Conservation (phyloP, 805 yeast genomes). For the Candida broadrunensis region DNA sequence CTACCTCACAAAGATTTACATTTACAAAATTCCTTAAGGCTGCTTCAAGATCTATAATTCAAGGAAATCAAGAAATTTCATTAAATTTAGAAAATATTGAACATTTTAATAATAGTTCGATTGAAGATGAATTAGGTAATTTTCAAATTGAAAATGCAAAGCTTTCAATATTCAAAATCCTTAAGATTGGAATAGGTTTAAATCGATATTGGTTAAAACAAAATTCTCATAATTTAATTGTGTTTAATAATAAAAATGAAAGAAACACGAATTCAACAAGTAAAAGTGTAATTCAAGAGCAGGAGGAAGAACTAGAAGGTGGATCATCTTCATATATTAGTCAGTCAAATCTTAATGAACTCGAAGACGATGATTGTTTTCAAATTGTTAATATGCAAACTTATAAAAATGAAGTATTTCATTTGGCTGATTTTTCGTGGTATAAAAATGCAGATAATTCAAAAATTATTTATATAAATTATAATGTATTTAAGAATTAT, state of each 20-base stretch:
- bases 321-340: background rate
- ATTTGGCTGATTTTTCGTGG: slow-evolving; percentile 28
- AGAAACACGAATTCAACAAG: background rate
- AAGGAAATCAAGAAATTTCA: slow-evolving; percentile 15
- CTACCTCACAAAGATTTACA: slow-evolving; percentile 20
- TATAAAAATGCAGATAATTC: slow-evolving; percentile 13
- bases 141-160: slow-evolving; percentile 24
- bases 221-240: slow-evolving; percentile 36
- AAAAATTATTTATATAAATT: slow-evolving; percentile 18
- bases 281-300: background rate
- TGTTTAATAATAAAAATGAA: slow-evolving; percentile 22
- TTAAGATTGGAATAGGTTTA: slow-evolving; percentile 32
- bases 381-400: slow-evolving; percentile 34
- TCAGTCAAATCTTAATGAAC: background rate
- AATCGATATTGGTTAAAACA: slow-evolving; percentile 33
- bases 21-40: slow-evolving; percentile 25
- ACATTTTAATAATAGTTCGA: slow-evolving; percentile 22
- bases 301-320: background rate
- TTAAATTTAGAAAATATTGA: slow-evolving; percentile 34
- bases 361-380: slow-evolving; percentile 13
- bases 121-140: slow-evolving; percentile 31
- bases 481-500: slow-evolving; percentile 21
- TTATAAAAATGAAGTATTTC: slow-evolving; percentile 24
- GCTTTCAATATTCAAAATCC: slow-evolving; percentile 25
- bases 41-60: slow-evolving; percentile 32